Evolutionary conservation across 2,329 filamentous ascomycete genomes (phyloP), one percentile per base, ranked within the genome.

Genomic region (Colletotrichum trifolii): DNA sequence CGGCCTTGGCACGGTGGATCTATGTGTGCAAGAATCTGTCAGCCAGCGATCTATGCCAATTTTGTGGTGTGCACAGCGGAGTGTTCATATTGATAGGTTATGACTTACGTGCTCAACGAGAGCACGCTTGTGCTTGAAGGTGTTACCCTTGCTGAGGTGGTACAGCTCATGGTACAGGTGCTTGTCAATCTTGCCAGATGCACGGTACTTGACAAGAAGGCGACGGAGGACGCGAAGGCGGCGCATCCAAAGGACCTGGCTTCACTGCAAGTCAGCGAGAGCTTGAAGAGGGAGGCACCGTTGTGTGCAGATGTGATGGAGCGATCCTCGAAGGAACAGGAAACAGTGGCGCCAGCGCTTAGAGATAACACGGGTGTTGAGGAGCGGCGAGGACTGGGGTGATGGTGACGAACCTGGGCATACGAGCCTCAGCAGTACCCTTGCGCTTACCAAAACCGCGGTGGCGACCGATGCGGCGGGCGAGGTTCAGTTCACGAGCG

Each of bases 81-180:
- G 39, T 46, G 34, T 13, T 12, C 46, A 46, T 36, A 60, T 36
- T 61, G 3, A 25, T 25, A 25, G 2, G 25, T 4, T 68, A 64
- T 60, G 77, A 93, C 96, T 80, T 96, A 99, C 96, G 88, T 99
- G 96, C 90, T 99, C 96, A 82, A 99, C 94, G 78, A 99, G 91
- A 80, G 94, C 96, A 86, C 96, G 92, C 94, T 98, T 99, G 93
- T 99, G 96, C 94, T 99, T 99, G 92, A 99, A 99, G 83, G 96
- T 95, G 91, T 99, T 99, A 96, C 96, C 96, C 94, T 99, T 99
- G 91, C 92, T 96, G 82, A 97, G 88, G 85, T 97, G 96, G 90
- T 99, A 99, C 75, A 99, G 93, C 88, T 98, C 94, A 90, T 99
- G 96, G 91, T 99, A 99, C 70, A 99, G 94, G 89, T 99, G 96